phyloP scores from a whole-genome alignment of 139 green algal genomes.

The Closterium sp. region DNA sequence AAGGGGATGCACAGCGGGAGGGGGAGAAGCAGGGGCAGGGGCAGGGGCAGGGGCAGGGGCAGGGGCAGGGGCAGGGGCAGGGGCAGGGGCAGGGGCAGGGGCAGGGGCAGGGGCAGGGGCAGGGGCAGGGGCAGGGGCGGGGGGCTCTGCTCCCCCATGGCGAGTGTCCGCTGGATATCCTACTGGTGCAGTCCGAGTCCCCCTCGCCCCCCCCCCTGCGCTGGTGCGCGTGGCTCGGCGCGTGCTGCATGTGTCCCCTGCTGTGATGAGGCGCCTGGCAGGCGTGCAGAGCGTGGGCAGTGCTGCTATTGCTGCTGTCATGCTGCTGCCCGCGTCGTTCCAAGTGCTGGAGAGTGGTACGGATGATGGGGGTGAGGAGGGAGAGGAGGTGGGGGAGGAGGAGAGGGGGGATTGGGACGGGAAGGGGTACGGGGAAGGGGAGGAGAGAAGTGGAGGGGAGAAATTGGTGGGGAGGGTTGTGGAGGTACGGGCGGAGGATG shows the following conservation, averaged over 20 bases:
- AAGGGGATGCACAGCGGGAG: no score
- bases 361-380: background rate
- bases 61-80: background rate
- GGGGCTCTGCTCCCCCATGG: background rate
- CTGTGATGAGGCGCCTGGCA: slow-evolving; percentile 44
- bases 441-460: background rate
- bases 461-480: background rate
- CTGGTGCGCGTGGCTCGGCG: background rate
- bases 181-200: background rate
- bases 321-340: slow-evolving; percentile 18
- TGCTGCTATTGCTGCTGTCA: slow-evolving; percentile 6
- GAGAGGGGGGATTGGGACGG: background rate
- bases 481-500: background rate
- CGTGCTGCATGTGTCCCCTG: slow-evolving; percentile 16
- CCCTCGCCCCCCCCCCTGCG: background rate
- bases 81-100: background rate
- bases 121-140: no score
- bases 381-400: background rate
- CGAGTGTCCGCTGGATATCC: background rate
- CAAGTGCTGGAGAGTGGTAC: background rate
- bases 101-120: no score
- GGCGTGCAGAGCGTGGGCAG: slow-evolving; percentile 23
- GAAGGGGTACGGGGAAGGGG: background rate
- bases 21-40: background rate
- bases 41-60: background rate